Evolutionary conservation across 352 stramenopile species (phyloP), one percentile per base, ranked within the genome.

Genomic region (Phytopythium mirpurense): DNA sequence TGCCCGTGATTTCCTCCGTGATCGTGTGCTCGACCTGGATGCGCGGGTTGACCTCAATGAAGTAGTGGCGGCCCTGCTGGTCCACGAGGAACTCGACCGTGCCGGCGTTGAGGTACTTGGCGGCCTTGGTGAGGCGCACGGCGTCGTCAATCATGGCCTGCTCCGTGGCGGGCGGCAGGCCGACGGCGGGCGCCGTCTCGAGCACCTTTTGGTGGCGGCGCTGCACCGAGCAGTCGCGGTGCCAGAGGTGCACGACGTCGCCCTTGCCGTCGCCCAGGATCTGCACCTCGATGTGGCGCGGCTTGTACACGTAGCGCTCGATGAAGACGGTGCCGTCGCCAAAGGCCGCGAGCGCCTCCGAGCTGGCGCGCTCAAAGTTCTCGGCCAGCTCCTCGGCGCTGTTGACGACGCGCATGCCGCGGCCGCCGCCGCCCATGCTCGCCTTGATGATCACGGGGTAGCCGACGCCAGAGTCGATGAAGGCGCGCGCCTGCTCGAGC

Each of bases 11-110:
- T 63, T 97, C 72, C 56, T 97, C 88, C 27, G 88, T 97, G 68
- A 97, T 90, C 50, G 87, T 94, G 70, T 96, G 87, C 65, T 97
- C 88, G 5, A 97, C 95, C 71, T 99, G 97, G 46, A 99, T 89
- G 51, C 97, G 91, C 16, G 97, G 96, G 73, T 99, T 99, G 57
- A 99, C 95, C 82, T 99, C 97, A 56, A 98, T 98, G 66, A 99
- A 99, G 78, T 97, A 97, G 75, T 96, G 85, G 35, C 79, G 74
- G 19, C 76, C 65, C 63, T 86, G 41, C 64, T 98, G 84, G 69
- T 99, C 96, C 49, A 99, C 83, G 2, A 99, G 77, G 64, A 99
- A 99, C 78, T 99, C 97, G 24, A 99, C 95, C 10, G 96, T 99
- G 54, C 96, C 96, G 14, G 97, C 96, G 71, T 98, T 98, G 27